Percentiles rank a stretch among this genome's conserved stretches.
phyloP scores from a whole-genome alignment of 495 filamentous ascomycete species.

The Astrocystis sublimbata region DNA sequence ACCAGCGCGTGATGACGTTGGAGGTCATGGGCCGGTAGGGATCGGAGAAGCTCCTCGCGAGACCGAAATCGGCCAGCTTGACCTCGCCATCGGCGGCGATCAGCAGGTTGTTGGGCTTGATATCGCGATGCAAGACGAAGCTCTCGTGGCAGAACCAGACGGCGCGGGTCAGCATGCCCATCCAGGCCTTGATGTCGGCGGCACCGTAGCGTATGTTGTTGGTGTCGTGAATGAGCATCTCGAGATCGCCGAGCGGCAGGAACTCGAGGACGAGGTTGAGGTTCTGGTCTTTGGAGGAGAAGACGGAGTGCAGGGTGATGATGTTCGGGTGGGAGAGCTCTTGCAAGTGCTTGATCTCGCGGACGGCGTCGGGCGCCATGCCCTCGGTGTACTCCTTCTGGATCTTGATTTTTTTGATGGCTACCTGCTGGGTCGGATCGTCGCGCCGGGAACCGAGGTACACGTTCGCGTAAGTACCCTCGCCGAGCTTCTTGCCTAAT shows the following conservation, averaged over 20 bases:
- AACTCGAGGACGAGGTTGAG: constrained; percentile 94
- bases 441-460: constrained; percentile 75
- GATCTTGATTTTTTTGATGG: constrained; percentile 98
- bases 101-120: constrained; percentile 97
- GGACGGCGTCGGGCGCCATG: constrained; percentile 88
- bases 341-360: constrained; percentile 91
- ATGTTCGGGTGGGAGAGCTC: constrained; percentile 97
- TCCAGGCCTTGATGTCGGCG: constrained; percentile 97
- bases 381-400: constrained; percentile 81
- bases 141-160: constrained; percentile 98
- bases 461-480: constrained; percentile 96
- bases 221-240: constrained; percentile 85
- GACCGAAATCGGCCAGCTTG: constrained; percentile 96
- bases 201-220: constrained; percentile 63
- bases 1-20: constrained; percentile 96
- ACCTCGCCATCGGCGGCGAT: constrained; percentile 90
- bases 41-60: constrained; percentile 85
- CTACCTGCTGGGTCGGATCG: constrained; percentile 70
- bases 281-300: constrained; percentile 86
- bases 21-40: constrained; percentile 86
- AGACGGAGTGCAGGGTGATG: constrained; percentile 86
- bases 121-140: constrained; percentile 92
- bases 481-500: constrained; percentile 82
- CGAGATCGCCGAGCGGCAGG: constrained; percentile 85
- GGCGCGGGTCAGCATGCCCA: constrained; percentile 91